These are phyloP conservation scores for Hebeloma cylindrosporum DNA, from an alignment of 768 basidiomycete genomes.

Conservation along the genomic window DNA sequence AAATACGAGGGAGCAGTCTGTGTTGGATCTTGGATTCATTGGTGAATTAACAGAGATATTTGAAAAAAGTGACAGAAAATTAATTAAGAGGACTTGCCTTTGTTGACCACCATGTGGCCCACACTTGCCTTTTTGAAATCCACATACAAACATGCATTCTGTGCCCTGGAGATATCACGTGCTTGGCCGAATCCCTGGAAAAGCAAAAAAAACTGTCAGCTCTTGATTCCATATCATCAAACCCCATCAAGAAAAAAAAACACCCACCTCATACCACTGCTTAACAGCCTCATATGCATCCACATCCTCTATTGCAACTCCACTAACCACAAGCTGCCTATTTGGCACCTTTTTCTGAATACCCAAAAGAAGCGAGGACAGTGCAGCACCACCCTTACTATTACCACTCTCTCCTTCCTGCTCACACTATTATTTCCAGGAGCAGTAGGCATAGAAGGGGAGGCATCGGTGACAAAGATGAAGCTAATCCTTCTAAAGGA, in stretches of 20 bases:
- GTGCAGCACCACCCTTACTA: neutral
- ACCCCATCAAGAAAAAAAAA: neutral
- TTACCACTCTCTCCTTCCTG: too few relatives aligned
- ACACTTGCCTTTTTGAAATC: slow-evolving; percentile 39
- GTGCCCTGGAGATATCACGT: slow-evolving; percentile 25
- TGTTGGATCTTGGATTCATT: too few relatives aligned
- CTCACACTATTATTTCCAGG: too few relatives aligned
- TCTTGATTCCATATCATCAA: too few relatives aligned
- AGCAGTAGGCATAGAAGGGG: too few relatives aligned
- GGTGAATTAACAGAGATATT: too few relatives aligned
- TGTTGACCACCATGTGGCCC: slow-evolving; percentile 40
- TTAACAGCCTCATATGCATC: slow-evolving; percentile 31
- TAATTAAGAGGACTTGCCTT: too few relatives aligned
- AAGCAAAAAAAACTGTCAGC: neutral
- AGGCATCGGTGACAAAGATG: slow-evolving; percentile 3
- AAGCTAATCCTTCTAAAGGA: neutral
- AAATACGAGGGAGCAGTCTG: too few relatives aligned
- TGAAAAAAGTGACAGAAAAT: too few relatives aligned
- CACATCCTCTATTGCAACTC: slow-evolving; percentile 28
- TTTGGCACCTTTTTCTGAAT: slow-evolving; percentile 24
- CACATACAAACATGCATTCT: slow-evolving; percentile 31
- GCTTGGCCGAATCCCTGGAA: slow-evolving; percentile 34
- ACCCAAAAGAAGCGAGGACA: too few relatives aligned
- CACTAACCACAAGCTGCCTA: slow-evolving; percentile 34
- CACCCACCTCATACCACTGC: slow-evolving; percentile 35